Conservation (phyloP, 2,329 filamentous ascomycete genomes). For the Fusarium sp. region DNA sequence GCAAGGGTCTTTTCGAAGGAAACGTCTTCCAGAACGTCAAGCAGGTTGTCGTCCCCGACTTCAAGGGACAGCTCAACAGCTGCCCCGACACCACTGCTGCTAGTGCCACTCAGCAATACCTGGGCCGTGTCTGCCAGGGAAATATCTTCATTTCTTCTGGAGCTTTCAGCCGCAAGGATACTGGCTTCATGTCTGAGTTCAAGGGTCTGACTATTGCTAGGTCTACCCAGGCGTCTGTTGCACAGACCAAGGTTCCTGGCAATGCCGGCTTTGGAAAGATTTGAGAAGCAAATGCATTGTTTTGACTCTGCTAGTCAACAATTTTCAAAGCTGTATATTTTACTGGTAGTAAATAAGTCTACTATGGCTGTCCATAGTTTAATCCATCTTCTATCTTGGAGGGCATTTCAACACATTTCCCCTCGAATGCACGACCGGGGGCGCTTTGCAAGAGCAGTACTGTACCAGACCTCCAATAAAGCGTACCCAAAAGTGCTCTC, state of each 20-base stretch:
- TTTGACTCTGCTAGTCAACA: no score
- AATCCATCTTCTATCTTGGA: no score
- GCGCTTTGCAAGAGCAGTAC: no score
- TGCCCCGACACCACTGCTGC: slow-evolving; percentile 34
- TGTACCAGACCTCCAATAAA: no score
- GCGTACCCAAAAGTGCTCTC: no score
- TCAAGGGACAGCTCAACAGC: slow-evolving; percentile 45
- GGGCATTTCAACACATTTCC: no score
- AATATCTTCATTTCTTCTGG: slow-evolving; percentile 27
- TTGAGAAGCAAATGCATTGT: background rate
- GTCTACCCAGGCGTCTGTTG: background rate
- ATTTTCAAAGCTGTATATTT: no score
- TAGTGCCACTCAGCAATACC: slow-evolving; percentile 24
- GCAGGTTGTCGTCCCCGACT: slow-evolving; percentile 35
- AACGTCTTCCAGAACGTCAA: slow-evolving; percentile 46
- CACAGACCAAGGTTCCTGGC: slow-evolving; percentile 8
- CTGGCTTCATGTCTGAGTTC: slow-evolving; percentile 33
- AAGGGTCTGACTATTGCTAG: slow-evolving; percentile 20
- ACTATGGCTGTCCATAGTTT: no score
- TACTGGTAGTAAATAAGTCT: no score
- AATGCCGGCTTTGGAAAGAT: slow-evolving; percentile 21
- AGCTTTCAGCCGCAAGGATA: slow-evolving; percentile 22
- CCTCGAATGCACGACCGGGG: no score
- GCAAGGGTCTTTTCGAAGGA: slow-evolving; percentile 47
- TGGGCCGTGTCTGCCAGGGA: slow-evolving; percentile 28